Percentiles rank a stretch among this genome's conserved stretches.
phyloP scores from a whole-genome alignment of 164 flowering plant species.

The Liriodendron chinense region DNA sequence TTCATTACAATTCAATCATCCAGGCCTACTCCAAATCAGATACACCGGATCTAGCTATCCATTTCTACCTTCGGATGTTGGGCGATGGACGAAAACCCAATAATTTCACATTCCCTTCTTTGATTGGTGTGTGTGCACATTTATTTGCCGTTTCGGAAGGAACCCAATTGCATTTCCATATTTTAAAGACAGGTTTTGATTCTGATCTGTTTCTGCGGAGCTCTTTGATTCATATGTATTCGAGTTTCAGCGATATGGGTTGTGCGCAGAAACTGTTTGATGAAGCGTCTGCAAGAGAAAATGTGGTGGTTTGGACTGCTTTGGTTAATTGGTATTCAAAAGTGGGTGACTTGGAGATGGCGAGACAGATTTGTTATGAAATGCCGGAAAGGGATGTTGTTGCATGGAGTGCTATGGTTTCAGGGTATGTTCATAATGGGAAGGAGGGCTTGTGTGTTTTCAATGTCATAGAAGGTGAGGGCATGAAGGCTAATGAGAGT shows the following conservation, averaged over 20 bases:
- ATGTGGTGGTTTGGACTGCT: slow-evolving; percentile 6
- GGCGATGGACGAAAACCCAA: slow-evolving; percentile 4
- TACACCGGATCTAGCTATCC: slow-evolving; percentile 1
- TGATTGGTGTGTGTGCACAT: neutral
- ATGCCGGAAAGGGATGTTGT: slow-evolving; percentile 12
- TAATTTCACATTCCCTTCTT: slow-evolving; percentile 7
- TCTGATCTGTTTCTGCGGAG: slow-evolving; percentile 3
- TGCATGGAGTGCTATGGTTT: slow-evolving; percentile 8
- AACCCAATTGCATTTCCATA: slow-evolving; percentile 4
- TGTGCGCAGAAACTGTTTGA: neutral
- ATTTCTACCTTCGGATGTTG: slow-evolving; percentile 7
- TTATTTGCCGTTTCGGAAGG: neutral
- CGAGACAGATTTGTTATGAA: slow-evolving; percentile 2
- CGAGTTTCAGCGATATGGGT: neutral
- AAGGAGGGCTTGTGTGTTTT: slow-evolving; percentile 10
- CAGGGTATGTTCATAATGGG: slow-evolving; percentile 6
- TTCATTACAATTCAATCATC: slow-evolving; percentile 8
- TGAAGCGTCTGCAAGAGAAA: neutral
- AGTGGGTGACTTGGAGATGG: neutral
- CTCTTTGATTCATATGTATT: slow-evolving; percentile 9
- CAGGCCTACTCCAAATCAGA: neutral
- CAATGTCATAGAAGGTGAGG: neutral
- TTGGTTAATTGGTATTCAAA: slow-evolving; percentile 10
- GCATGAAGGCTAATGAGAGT: slow-evolving; percentile 29
- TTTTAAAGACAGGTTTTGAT: slow-evolving; percentile 8